Evolutionary conservation across 306 rosid species (phyloP).

Genomic region (Astragalus membranaceus): DNA sequence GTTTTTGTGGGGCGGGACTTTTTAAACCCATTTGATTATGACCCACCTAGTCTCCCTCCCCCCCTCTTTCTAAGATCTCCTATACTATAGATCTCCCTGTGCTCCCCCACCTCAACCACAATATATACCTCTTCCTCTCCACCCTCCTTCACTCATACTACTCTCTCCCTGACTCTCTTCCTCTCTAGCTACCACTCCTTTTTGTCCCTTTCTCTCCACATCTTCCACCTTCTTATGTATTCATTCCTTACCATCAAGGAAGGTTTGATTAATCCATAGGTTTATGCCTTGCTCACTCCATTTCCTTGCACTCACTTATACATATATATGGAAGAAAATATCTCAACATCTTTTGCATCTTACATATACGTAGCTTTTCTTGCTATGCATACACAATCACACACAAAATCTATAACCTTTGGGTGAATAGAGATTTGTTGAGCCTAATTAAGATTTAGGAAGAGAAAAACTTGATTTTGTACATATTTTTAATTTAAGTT

Average conservation of each 20-base stretch:
- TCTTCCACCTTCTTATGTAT: background rate
- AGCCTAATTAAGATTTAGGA: background rate
- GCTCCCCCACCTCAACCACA: slow-evolving; percentile 6
- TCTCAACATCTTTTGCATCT: too few species aligned
- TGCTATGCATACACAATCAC: background rate
- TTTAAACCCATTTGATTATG: slow-evolving; percentile 36
- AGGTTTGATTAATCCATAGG: background rate
- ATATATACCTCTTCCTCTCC: slow-evolving; percentile 14
- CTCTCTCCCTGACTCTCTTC: background rate
- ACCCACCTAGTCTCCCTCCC: slow-evolving; percentile 24
- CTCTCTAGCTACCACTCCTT: background rate
- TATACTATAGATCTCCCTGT: slow-evolving; percentile 22
- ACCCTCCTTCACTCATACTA: background rate
- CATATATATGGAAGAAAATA: too few species aligned
- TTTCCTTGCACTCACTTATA: background rate
- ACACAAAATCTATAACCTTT: background rate
- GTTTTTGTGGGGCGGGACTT: slow-evolving; percentile 54
- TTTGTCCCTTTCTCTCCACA: slow-evolving; percentile 1
- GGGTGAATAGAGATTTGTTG: background rate
- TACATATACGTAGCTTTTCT: too few species aligned
- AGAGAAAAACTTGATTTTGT: background rate
- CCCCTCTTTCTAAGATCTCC: background rate
- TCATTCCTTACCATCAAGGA: background rate
- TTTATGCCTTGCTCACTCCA: background rate
- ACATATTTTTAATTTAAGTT: background rate